phyloP scores from a whole-genome alignment of 805 yeast species.

The Teunomyces kruisii region DNA sequence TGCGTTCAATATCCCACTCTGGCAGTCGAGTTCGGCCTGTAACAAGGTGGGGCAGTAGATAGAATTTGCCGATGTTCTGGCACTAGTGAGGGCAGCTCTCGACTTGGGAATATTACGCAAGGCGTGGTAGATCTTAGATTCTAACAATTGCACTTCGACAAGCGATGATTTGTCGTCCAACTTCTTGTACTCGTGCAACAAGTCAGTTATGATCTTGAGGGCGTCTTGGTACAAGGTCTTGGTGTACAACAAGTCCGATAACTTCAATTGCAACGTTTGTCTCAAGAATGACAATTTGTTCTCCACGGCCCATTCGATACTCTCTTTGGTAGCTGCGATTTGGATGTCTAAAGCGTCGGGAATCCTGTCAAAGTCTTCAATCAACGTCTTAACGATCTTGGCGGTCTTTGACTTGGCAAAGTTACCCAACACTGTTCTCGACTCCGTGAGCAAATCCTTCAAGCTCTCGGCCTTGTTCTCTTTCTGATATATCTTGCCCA shows the following conservation, averaged over 20 bases:
- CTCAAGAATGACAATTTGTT: slow-evolving; percentile 86
- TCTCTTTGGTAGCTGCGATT: slow-evolving; percentile 68
- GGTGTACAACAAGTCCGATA: slow-evolving; percentile 71
- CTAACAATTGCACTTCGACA: slow-evolving; percentile 92
- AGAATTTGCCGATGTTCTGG: slow-evolving; percentile 96
- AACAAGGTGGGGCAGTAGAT: slow-evolving; percentile 91
- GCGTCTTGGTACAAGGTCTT: slow-evolving; percentile 68
- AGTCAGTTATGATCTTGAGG: slow-evolving; percentile 63
- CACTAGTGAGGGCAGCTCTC: slow-evolving; percentile 88
- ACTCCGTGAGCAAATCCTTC: slow-evolving; percentile 59
- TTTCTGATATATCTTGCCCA: slow-evolving; percentile 68
- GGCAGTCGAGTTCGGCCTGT: slow-evolving; percentile 92
- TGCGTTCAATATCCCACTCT: slow-evolving; percentile 93
- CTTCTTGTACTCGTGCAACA: slow-evolving; percentile 84
- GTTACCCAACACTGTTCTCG: slow-evolving; percentile 68
- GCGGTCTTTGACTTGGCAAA: slow-evolving; percentile 95
- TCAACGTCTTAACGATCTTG: slow-evolving; percentile 76
- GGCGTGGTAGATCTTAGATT: slow-evolving; percentile 86
- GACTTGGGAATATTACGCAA: slow-evolving; percentile 88
- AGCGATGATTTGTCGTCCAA: slow-evolving; percentile 93
- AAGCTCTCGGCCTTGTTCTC: slow-evolving; percentile 51
- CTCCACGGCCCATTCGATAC: slow-evolving; percentile 82
- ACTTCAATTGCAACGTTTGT: slow-evolving; percentile 81
- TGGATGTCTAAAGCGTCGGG: slow-evolving; percentile 67
- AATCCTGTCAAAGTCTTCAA: slow-evolving; percentile 71